These are phyloP conservation scores for Thelonectria olida DNA, from an alignment of 2,329 filamentous ascomycete genomes.

Conservation along the genomic window DNA sequence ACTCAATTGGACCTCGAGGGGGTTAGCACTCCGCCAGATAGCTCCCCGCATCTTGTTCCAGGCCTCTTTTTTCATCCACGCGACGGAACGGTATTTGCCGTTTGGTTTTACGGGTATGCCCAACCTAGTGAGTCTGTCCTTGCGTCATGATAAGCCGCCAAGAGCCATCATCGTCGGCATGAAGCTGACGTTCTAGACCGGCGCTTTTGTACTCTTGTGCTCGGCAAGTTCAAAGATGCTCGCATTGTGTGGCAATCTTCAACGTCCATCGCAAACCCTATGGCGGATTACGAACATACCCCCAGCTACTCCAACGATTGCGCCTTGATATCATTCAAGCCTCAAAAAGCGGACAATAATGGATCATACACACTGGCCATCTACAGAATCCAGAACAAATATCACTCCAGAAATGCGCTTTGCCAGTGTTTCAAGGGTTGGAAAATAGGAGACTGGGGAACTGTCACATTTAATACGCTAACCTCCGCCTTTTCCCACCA, in stretches of 20 bases:
- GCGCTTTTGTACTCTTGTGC: constrained; percentile 8
- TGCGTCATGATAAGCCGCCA: not conserved
- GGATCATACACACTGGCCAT: constrained; percentile 29
- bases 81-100: constrained; percentile 29
- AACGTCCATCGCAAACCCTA: constrained; percentile 23
- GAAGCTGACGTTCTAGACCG: constrained; percentile 10
- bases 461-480: constrained; percentile 30
- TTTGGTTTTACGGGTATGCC: constrained; percentile 13
- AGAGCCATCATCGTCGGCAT: not conserved
- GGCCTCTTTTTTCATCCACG: constrained; percentile 35
- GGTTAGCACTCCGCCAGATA: constrained; percentile 8
- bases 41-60: constrained; percentile 21
- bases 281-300: not conserved
- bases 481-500: constrained; percentile 23
- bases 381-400: constrained; percentile 14
- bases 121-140: constrained; percentile 9
- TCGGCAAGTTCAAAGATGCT: constrained; percentile 25
- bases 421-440: constrained; percentile 16
- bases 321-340: constrained; percentile 1
- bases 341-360: constrained; percentile 23
- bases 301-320: not conserved
- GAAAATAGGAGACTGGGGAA: constrained; percentile 23
- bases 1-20: constrained; percentile 25
- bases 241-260: constrained; percentile 11
- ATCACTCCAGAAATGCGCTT: not conserved